Evolutionary conservation across 2,329 filamentous ascomycete species (phyloP).

Genomic region (Fusarium secorum): DNA sequence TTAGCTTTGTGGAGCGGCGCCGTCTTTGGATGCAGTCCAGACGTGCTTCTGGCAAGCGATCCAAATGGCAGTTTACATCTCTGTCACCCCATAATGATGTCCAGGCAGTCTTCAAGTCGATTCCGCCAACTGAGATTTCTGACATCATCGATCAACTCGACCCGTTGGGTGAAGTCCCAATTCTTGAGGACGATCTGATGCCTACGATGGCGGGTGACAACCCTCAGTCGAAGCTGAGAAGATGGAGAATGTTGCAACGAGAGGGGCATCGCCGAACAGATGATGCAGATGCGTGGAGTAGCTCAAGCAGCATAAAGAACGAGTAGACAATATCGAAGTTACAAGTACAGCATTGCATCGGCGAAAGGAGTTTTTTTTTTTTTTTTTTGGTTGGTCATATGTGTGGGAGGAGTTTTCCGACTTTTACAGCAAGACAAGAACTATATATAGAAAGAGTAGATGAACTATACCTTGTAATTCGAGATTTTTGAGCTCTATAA

Average conservation of each 20-base stretch:
- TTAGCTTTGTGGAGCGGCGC: constrained; percentile 68
- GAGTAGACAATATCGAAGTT: constrained; percentile 2
- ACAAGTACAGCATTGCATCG: constrained; percentile 2
- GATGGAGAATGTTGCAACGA: constrained; percentile 35
- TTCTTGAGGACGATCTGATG: constrained; percentile 46
- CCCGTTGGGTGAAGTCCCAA: constrained; percentile 46
- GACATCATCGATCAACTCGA: constrained; percentile 48
- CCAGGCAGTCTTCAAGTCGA: constrained; percentile 66
- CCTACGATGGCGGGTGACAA: constrained; percentile 42
- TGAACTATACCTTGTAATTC: not conserved
- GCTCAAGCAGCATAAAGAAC: constrained; percentile 19
- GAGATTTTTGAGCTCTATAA: not conserved
- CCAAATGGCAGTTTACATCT: constrained; percentile 56
- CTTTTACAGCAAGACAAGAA: not conserved
- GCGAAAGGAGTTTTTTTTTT: constrained; percentile 23
- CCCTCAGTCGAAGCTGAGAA: constrained; percentile 30
- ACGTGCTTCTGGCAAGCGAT: constrained; percentile 35
- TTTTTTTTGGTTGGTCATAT: not conserved
- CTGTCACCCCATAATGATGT: constrained; percentile 67
- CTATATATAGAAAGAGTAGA: not conserved
- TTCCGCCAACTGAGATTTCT: constrained; percentile 57
- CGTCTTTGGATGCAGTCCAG: constrained; percentile 50
- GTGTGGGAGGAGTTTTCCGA: not conserved
- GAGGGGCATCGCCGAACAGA: constrained; percentile 23
- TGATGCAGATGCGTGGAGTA: constrained; percentile 21